A percentile compares a stretch with the other conserved stretches of the same genome.
Evolutionary conservation across 2,329 filamentous ascomycete genomes (phyloP).

Genomic region (Colletotrichum liriopes): DNA sequence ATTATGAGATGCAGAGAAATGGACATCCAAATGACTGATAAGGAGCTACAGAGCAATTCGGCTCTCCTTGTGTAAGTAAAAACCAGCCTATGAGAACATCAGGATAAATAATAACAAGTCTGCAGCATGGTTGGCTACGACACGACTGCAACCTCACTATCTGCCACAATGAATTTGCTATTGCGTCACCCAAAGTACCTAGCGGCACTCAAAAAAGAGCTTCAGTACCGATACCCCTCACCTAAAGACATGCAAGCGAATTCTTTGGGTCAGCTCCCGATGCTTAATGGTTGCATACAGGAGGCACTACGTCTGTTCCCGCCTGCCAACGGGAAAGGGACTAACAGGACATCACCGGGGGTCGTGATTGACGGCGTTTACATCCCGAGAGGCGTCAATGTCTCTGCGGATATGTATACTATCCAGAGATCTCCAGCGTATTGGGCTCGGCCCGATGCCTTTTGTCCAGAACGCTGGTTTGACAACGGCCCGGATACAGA

Average conservation of each 20-base stretch:
- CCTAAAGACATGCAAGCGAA: conserved; percentile 43
- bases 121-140: conserved; percentile 46
- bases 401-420: conserved; percentile 56
- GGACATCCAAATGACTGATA: conserved; percentile 20
- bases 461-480: conserved; percentile 53
- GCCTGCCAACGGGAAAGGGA: conserved; percentile 39
- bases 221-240: conserved; percentile 49
- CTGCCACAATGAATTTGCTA: conserved; percentile 30
- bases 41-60: conserved; percentile 19
- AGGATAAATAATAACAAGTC: too few species aligned
- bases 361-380: conserved; percentile 49
- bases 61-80: conserved; percentile 22
- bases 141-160: conserved; percentile 42
- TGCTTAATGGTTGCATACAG: conserved; percentile 57
- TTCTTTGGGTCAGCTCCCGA: conserved; percentile 47
- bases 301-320: conserved; percentile 61
- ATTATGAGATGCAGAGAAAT: conserved; percentile 22
- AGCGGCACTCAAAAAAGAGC: conserved; percentile 55
- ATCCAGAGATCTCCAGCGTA: conserved; percentile 50
- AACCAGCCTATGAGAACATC: background rate
- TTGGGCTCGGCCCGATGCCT: conserved; percentile 52
- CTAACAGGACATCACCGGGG: conserved; percentile 37
- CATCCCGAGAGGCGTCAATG: conserved; percentile 54
- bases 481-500: conserved; percentile 38
- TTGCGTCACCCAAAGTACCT: conserved; percentile 42